Evolutionary conservation across 2,329 filamentous ascomycete genomes (phyloP).

Genomic region (Aspergillus sp.): DNA sequence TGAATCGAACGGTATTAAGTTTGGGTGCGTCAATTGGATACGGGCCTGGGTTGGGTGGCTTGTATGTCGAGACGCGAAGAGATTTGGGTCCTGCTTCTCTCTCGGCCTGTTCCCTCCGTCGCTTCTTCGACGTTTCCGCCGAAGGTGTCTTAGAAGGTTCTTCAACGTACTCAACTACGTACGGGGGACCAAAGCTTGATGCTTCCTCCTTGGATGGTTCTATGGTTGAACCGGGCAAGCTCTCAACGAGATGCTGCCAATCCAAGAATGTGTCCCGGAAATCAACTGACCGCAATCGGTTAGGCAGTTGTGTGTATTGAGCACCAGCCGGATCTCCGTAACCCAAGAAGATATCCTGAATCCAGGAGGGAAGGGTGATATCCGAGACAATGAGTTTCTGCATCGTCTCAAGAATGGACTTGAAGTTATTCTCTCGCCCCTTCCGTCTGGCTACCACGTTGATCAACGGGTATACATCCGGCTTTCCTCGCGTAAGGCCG

Average conservation of each 20-base stretch:
- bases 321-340: conserved; percentile 91
- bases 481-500: conserved; percentile 64
- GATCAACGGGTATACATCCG: conserved; percentile 78
- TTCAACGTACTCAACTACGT: conserved; percentile 71
- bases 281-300: conserved; percentile 76
- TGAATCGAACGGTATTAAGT: conserved; percentile 82
- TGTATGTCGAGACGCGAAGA: conserved; percentile 85
- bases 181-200: conserved; percentile 81
- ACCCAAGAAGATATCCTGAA: conserved; percentile 96
- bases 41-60: conserved; percentile 82
- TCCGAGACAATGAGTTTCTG: conserved; percentile 81
- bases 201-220: conserved; percentile 73
- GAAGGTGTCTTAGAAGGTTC: conserved; percentile 53
- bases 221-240: conserved; percentile 81
- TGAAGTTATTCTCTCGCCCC: conserved; percentile 96
- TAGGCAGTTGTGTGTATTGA: conserved; percentile 78
- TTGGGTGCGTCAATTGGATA: conserved; percentile 84
- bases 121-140: conserved; percentile 76
- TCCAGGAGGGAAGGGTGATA: conserved; percentile 82
- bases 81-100: conserved; percentile 65
- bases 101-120: conserved; percentile 74
- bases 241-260: conserved; percentile 91
- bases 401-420: conserved; percentile 87
- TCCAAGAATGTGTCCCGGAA: conserved; percentile 93
- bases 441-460: conserved; percentile 83